Conservation (phyloP, 768 basidiomycete species). For the Suillus variegatus region DNA sequence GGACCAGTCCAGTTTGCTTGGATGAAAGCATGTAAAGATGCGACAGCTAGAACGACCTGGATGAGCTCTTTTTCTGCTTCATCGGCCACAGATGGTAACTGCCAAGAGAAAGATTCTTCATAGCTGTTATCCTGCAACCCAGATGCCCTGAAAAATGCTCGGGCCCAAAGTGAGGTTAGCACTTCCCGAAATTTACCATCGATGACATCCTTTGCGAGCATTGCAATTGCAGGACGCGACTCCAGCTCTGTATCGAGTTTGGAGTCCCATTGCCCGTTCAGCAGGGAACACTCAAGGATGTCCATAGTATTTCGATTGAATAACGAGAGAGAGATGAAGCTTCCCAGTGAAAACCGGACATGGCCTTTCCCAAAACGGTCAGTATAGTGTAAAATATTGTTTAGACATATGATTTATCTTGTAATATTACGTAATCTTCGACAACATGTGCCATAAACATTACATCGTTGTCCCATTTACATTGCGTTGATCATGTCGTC, state of each 20-base stretch:
- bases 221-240: slow-evolving; percentile 20
- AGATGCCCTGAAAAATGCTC: slow-evolving; percentile 38
- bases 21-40: slow-evolving; percentile 86
- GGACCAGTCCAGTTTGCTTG: slow-evolving; percentile 98
- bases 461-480: too few species aligned
- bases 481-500: too few species aligned
- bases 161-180: slow-evolving; percentile 47
- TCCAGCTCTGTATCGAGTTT: slow-evolving; percentile 23
- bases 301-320: slow-evolving; percentile 15
- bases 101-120: slow-evolving; percentile 35
- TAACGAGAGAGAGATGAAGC: too few species aligned
- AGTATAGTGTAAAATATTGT: too few species aligned
- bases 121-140: slow-evolving; percentile 42
- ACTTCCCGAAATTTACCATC: slow-evolving; percentile 60
- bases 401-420: too few species aligned
- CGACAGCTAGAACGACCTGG: slow-evolving; percentile 67
- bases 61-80: slow-evolving; percentile 51
- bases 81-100: slow-evolving; percentile 29
- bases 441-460: too few species aligned
- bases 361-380: too few species aligned
- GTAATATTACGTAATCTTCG: too few species aligned
- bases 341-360: too few species aligned
- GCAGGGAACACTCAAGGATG: slow-evolving; percentile 54
- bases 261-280: slow-evolving; percentile 50
- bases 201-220: slow-evolving; percentile 56